Percentiles rank a stretch among this genome's conserved stretches.
These are phyloP conservation scores for Baorangia bicolor DNA, from an alignment of 768 basidiomycete species.

Conservation along the genomic window DNA sequence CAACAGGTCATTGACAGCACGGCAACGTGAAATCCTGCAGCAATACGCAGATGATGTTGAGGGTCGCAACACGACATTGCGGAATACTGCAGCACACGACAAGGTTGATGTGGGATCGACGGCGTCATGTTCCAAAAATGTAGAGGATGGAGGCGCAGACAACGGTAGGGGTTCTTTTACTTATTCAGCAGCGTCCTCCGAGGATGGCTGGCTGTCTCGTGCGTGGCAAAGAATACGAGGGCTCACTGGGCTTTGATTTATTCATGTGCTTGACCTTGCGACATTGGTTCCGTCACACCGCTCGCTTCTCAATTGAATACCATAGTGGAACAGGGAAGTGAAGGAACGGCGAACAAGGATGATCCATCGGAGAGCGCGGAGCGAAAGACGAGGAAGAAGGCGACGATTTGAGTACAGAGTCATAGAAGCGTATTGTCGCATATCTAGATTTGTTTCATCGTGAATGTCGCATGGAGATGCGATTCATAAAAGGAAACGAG, in stretches of 20 bases:
- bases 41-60: constrained; percentile 93
- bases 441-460: constrained; percentile 19
- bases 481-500: constrained; percentile 3
- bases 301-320: constrained; percentile 33
- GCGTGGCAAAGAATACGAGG: constrained; percentile 64
- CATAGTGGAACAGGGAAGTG: constrained; percentile 19
- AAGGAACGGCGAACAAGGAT: constrained; percentile 28
- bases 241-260: constrained; percentile 70
- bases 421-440: constrained; percentile 33
- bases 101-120: constrained; percentile 20
- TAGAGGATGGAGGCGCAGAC: constrained; percentile 26
- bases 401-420: constrained; percentile 40
- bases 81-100: constrained; percentile 11
- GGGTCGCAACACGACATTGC: constrained; percentile 43
- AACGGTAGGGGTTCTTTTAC: constrained; percentile 79
- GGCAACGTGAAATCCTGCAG: constrained; percentile 85
- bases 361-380: constrained; percentile 42
- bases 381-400: constrained; percentile 47
- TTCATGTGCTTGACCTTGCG: constrained; percentile 44
- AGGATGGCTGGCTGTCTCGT: constrained; percentile 68
- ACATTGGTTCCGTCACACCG: constrained; percentile 24
- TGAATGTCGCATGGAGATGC: constrained; percentile 19
- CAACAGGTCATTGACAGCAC: constrained; percentile 72
- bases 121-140: constrained; percentile 18
- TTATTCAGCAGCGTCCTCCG: constrained; percentile 51